A percentile compares a stretch with the other conserved stretches of the same genome.
Evolutionary conservation across 2,329 filamentous ascomycete genomes (phyloP).

Genomic region (Pezicula rhizophila): DNA sequence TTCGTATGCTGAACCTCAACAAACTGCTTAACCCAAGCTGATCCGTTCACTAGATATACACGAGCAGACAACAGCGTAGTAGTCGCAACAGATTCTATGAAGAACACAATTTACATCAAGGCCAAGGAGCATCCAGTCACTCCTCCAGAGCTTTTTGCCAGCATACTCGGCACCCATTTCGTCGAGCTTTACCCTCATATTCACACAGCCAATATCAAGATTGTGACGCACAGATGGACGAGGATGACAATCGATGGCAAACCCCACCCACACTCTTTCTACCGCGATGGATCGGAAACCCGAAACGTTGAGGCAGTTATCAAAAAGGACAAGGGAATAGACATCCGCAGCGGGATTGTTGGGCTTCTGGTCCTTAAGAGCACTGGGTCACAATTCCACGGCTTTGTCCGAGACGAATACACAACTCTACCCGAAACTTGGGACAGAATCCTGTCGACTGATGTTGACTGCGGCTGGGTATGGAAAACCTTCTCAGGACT

Average conservation of each 20-base stretch:
- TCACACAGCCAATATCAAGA: slow-evolving; percentile 71
- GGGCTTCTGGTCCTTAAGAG: slow-evolving; percentile 89
- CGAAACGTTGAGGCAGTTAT: slow-evolving; percentile 73
- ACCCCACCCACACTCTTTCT: slow-evolving; percentile 92
- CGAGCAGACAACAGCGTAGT: slow-evolving; percentile 89
- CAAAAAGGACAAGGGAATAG: slow-evolving; percentile 62
- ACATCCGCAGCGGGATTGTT: slow-evolving; percentile 70
- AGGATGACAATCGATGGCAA: slow-evolving; percentile 81
- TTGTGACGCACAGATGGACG: slow-evolving; percentile 85
- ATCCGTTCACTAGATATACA: slow-evolving; percentile 63
- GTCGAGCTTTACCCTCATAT: slow-evolving; percentile 85
- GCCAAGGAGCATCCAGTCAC: slow-evolving; percentile 90
- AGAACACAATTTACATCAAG: slow-evolving; percentile 93
- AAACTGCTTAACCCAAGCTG: slow-evolving; percentile 12
- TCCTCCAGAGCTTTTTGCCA: slow-evolving; percentile 87
- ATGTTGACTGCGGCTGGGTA: slow-evolving; percentile 80
- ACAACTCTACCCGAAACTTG: slow-evolving; percentile 85
- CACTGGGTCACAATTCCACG: slow-evolving; percentile 93
- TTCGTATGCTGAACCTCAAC: slow-evolving; percentile 47
- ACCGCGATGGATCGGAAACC: slow-evolving; percentile 82
- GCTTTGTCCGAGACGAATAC: slow-evolving; percentile 88
- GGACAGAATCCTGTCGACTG: slow-evolving; percentile 93
- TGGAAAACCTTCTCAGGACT: slow-evolving; percentile 70
- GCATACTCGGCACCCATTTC: slow-evolving; percentile 82
- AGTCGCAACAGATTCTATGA: slow-evolving; percentile 95